Conservation (phyloP, 805 yeast species). For the Barnettozyma pratensis region DNA sequence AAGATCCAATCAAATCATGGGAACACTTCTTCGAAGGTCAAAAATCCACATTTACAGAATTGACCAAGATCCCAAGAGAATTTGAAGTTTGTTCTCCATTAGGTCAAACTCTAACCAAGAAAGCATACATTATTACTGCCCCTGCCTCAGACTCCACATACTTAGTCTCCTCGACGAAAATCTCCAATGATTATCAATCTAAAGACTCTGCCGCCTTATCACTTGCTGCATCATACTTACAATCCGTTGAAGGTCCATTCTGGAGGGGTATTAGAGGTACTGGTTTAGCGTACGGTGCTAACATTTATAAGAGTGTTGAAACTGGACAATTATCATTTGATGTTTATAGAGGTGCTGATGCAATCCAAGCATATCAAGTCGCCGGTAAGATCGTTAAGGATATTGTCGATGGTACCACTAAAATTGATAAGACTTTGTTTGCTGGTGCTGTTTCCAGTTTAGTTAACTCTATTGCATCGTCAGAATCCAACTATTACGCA, state of each 20-base stretch:
- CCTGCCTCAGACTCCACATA: slow-evolving; percentile 85
- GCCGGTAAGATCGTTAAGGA: slow-evolving; percentile 62
- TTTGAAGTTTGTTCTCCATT: slow-evolving; percentile 46
- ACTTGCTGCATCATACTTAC: slow-evolving; percentile 69
- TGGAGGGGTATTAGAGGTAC: slow-evolving; percentile 96
- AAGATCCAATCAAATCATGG: slow-evolving; percentile 61
- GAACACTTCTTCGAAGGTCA: slow-evolving; percentile 24
- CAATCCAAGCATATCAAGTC: slow-evolving; percentile 52
- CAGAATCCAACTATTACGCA: slow-evolving; percentile 56
- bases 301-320: slow-evolving; percentile 53
- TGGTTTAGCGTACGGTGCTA: slow-evolving; percentile 90
- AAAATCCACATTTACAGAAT: slow-evolving; percentile 1
- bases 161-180: slow-evolving; percentile 51
- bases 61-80: slow-evolving; percentile 46
- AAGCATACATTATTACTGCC: slow-evolving; percentile 61
- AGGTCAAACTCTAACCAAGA: slow-evolving; percentile 47
- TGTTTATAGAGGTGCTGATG: slow-evolving; percentile 82
- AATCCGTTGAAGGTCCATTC: slow-evolving; percentile 92
- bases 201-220: slow-evolving; percentile 66
- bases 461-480: slow-evolving; percentile 64
- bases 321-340: slow-evolving; percentile 60
- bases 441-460: slow-evolving; percentile 74
- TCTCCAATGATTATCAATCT: slow-evolving; percentile 50
- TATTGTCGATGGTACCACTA: slow-evolving; percentile 46
- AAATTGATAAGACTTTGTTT: slow-evolving; percentile 54